A percentile compares a stretch with the other conserved stretches of the same genome.
Conservation (phyloP, 768 basidiomycete species). For the Collybiopsis luxurians region DNA sequence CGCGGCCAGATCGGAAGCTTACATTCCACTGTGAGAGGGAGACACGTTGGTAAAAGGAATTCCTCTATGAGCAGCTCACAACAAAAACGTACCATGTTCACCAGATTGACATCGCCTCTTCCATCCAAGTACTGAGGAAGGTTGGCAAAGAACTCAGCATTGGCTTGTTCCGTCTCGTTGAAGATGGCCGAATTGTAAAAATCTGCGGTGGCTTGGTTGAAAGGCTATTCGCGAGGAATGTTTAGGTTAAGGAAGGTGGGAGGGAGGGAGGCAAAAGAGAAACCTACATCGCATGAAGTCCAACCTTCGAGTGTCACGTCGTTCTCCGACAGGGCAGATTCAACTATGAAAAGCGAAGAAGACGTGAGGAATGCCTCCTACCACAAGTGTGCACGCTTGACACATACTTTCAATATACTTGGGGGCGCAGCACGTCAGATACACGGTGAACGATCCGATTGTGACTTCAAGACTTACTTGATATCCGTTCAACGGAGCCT, state of each 20-base stretch:
- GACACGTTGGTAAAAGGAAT: not conserved
- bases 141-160: conserved; percentile 43
- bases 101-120: conserved; percentile 40
- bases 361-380: not conserved
- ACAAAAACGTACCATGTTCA: conserved; percentile 52
- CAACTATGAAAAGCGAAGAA: conserved; percentile 33
- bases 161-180: conserved; percentile 39
- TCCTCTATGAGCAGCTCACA: not conserved
- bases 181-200: conserved; percentile 60
- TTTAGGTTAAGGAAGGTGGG: no score
- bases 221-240: no score
- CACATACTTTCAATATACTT: conserved; percentile 39
- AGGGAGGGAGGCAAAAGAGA: no score
- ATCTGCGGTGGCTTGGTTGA: conserved; percentile 39
- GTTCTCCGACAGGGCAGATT: conserved; percentile 59
- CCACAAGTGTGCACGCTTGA: not conserved
- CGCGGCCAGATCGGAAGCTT: no score
- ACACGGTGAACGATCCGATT: not conserved
- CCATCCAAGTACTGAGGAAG: conserved; percentile 54
- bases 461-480: conserved; percentile 31
- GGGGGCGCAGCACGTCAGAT: not conserved
- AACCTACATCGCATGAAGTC: conserved; percentile 52
- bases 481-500: conserved; percentile 63
- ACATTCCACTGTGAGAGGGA: conserved; percentile 35
- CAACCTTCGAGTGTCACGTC: conserved; percentile 68